Evolutionary conservation across 139 green algal species (phyloP), one percentile per base, ranked within the genome.

Genomic region (Chlamydomonas schloesseri): DNA sequence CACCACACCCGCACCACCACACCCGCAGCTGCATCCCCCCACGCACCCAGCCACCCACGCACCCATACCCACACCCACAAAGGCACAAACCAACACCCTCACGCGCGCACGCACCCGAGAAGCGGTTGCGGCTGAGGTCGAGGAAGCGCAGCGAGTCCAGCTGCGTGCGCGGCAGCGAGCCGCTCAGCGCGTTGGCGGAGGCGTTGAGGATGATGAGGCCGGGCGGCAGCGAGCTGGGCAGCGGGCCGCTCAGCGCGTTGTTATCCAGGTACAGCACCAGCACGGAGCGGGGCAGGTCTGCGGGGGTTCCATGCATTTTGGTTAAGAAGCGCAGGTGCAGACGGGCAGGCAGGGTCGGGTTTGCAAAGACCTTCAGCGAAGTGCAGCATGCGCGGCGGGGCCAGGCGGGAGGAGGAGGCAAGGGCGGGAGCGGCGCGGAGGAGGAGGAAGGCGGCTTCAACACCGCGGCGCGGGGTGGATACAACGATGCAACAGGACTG

Each of bases 51-150:
- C 42, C 68, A 46, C 9, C 31, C 31, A 47, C 15, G 9, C 68
- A 21, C 31, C 13, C 15, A 73, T n/a, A n/a, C n/a, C n/a, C n/a
- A n/a, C n/a, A n/a, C n/a, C n/a, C n/a, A n/a, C n/a, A n/a, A n/a
- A n/a, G n/a, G n/a, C n/a, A n/a, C n/a, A n/a, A n/a, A n/a, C n/a
- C n/a, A n/a, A n/a, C n/a, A n/a, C n/a, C n/a, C n/a, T n/a, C n/a
- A n/a, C n/a, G n/a, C n/a, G n/a, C n/a, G n/a, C n/a, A 47, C 73
- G 29, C 73, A 81, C 73, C 73, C 29, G 73, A 50, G 46, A 81
- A 81, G 10, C 2, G n/a, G 29, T 81, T 81, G 29, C 20, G 15
- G 4, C 47, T 68, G 50, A 81, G 20, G 73, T 81, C 73, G n/a
- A 68, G 29, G 50, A 42, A 36, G n/a, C 37, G 29, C 11, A 46